Evolutionary conservation across 345 rosid genomes (phyloP).

Genomic region (Abelmoschus esculentus): DNA sequence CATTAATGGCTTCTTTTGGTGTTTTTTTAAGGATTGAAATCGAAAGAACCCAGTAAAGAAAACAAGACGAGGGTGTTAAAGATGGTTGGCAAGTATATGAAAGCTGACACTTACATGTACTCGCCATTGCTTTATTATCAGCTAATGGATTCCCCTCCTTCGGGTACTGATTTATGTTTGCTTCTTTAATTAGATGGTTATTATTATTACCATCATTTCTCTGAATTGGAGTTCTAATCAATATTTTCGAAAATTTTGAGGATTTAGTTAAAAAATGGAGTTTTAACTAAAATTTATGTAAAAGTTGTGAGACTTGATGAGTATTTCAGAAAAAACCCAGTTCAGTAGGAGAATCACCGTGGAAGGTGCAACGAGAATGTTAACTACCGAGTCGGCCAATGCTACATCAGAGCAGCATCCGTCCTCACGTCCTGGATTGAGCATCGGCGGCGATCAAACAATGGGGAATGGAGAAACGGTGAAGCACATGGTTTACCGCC

Average conservation of each 20-base stretch:
- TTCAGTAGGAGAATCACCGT: neutral
- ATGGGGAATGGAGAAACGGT: neutral
- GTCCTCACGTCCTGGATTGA: neutral
- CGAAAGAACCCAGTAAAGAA: slow-evolving; percentile 16
- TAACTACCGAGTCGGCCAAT: neutral
- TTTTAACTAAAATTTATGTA: too few species aligned
- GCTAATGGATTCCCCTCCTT: slow-evolving; percentile 8
- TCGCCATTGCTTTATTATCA: slow-evolving; percentile 23
- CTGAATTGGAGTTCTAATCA: too few species aligned
- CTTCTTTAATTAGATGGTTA: neutral
- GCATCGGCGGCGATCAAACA: neutral
- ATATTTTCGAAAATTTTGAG: too few species aligned
- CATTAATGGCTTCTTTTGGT: neutral
- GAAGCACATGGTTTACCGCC: slow-evolving; percentile 10
- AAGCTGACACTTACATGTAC: slow-evolving; percentile 40
- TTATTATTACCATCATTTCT: too few species aligned
- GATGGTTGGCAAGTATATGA: slow-evolving; percentile 36
- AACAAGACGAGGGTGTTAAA: slow-evolving; percentile 20
- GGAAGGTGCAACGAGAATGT: neutral
- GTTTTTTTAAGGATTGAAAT: slow-evolving; percentile 12
- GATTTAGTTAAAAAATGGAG: too few species aligned
- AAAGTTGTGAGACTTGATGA: too few species aligned
- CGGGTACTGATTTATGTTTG: neutral
- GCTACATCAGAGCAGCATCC: neutral
- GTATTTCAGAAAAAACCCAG: neutral